These are phyloP conservation scores for Paramecium pentaurelia DNA, from an alignment of 73 alveolate genomes.

Conservation along the genomic window DNA sequence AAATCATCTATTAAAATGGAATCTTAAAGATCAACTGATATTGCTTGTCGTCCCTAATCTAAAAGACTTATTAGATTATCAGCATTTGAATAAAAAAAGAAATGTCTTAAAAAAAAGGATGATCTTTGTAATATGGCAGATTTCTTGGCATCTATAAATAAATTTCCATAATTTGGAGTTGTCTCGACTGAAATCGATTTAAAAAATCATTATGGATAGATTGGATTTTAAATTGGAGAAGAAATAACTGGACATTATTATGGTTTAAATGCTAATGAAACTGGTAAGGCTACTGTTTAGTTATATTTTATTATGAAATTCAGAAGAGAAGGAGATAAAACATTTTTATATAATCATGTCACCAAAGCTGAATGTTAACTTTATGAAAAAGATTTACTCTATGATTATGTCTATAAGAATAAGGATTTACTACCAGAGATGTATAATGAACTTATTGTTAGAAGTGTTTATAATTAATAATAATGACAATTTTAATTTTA, in stretches of 20 bases:
- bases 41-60: neutral
- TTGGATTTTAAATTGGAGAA: neutral
- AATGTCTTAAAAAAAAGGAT: neutral
- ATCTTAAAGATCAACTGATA: neutral
- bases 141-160: neutral
- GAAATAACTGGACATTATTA: neutral
- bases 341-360: neutral
- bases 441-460: neutral
- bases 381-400: neutral
- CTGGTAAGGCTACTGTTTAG: neutral
- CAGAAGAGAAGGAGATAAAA: conserved; percentile 17
- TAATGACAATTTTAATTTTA: neutral
- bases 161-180: neutral
- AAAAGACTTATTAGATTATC: neutral
- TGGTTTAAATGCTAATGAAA: neutral
- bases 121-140: neutral
- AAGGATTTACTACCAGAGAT: neutral
- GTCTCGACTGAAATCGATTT: neutral
- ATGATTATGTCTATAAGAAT: neutral
- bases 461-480: neutral
- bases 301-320: neutral
- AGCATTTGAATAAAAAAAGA: neutral
- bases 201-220: neutral
- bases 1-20: neutral
- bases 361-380: neutral